Evolutionary conservation across 1,284 basidiomycete species (phyloP), one percentile per base, ranked within the genome.

Genomic region (Mycena sp.): DNA sequence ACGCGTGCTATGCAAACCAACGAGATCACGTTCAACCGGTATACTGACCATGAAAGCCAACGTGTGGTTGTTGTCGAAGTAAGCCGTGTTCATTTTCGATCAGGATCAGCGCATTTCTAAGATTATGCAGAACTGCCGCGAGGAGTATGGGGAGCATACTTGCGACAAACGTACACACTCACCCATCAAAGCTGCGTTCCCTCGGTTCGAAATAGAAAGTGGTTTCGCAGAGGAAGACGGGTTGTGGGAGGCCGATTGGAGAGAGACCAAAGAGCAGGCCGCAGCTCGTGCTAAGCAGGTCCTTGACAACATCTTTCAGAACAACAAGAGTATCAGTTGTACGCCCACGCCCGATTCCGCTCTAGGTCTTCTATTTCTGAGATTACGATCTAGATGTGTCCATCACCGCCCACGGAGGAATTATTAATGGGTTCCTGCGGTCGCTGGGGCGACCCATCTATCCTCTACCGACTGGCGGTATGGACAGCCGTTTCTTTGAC

Each of bases 151-250:
- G 0, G 81, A 85, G 1, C 90, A 93, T 67, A 91, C 89, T 0
- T 94, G 92, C 71, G 92, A 94, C 72, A 84, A 85, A 66, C 85
- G 92, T 6, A 79, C 84, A 0, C 79, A 82, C 56, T 80, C 86
- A 0, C 81, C 83, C 55, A 88, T 96, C 54, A 66, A 76, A 0
- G 67, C 73, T 0, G 73, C 81, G 2, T 95, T 91, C 69, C 90
- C 92, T 0, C 72, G 76, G 7, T 90, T 91, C 71, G 67, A 55
- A 1, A 86, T 95, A 60, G 93, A 95, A 70, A 73, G 79, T 0
- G 85, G 83, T 0, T 89, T 96, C 65, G 78, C 85, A 0, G 94
- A 96, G 71, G 80, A 87, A 26, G 93, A 96, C 73, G 76, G 83
- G 25, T 76, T 92, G 0, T 95, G 91, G 91, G 80, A 78, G 14